Conservation (phyloP, 2,329 filamentous ascomycete genomes). For the Fusarium phyllophilum region DNA sequence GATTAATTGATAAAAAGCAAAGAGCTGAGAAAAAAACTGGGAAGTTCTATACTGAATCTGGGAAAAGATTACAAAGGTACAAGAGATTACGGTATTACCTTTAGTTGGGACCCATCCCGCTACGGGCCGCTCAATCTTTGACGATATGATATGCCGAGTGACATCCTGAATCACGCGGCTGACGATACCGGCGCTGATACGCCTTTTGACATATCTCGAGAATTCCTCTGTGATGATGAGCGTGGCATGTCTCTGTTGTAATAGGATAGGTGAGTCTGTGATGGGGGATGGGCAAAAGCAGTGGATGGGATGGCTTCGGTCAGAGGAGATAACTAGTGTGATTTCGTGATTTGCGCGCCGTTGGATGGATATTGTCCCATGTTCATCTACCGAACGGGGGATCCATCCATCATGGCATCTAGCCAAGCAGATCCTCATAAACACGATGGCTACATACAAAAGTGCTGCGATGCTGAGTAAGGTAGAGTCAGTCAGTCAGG, state of each 20-base stretch:
- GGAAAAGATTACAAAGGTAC: neutral
- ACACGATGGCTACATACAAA: neutral
- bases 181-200: neutral
- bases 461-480: conserved; percentile 1
- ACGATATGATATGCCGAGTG: neutral
- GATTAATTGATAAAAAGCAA: neutral
- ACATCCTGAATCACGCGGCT: neutral
- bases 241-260: neutral
- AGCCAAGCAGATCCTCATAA: neutral
- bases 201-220: neutral
- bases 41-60: neutral
- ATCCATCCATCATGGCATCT: neutral
- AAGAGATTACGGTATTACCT: neutral
- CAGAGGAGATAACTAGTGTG: conserved; percentile 3
- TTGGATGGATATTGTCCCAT: neutral
- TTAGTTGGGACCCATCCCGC: conserved; percentile 6
- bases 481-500: neutral
- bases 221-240: neutral
- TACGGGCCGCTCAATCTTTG: conserved; percentile 1
- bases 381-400: neutral
- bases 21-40: neutral
- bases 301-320: neutral
- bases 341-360: neutral
- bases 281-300: neutral
- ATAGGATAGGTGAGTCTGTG: neutral